phyloP scores from a whole-genome alignment of 768 basidiomycete species.

The Agaricus subrufescens region DNA sequence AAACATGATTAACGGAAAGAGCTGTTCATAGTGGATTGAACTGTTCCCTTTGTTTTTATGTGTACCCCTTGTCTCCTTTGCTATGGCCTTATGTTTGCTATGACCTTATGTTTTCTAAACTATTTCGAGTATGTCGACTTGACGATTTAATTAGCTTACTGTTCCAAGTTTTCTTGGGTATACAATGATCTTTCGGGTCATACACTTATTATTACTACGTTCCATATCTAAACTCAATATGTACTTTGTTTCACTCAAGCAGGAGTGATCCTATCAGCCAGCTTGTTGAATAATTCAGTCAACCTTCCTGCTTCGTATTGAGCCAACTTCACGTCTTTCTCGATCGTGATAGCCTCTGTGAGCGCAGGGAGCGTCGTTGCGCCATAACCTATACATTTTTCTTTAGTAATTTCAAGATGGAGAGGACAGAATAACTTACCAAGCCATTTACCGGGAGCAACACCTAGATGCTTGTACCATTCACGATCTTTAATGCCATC shows the following conservation, averaged over 20 bases:
- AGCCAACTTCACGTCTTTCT: slow-evolving; percentile 58
- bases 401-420: background rate
- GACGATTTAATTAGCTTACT: too few species aligned
- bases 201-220: too few species aligned
- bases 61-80: background rate
- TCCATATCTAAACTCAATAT: too few species aligned
- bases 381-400: slow-evolving; percentile 55
- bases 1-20: slow-evolving; percentile 16
- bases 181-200: too few species aligned
- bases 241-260: background rate
- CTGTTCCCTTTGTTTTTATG: background rate
- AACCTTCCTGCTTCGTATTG: slow-evolving; percentile 58
- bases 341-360: slow-evolving; percentile 70
- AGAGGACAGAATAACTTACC: slow-evolving; percentile 35
- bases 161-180: too few species aligned
- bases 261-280: slow-evolving; percentile 36
- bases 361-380: slow-evolving; percentile 82
- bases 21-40: background rate
- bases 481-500: slow-evolving; percentile 75
- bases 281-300: slow-evolving; percentile 44
- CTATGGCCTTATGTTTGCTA: too few species aligned
- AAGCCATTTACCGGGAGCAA: slow-evolving; percentile 84
- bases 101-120: too few species aligned
- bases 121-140: too few species aligned
- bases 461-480: slow-evolving; percentile 84